Evolutionary conservation across 75 land plant species (phyloP), one percentile per base, ranked within the genome.

Genomic region (Chamaecyparis obtusa): DNA sequence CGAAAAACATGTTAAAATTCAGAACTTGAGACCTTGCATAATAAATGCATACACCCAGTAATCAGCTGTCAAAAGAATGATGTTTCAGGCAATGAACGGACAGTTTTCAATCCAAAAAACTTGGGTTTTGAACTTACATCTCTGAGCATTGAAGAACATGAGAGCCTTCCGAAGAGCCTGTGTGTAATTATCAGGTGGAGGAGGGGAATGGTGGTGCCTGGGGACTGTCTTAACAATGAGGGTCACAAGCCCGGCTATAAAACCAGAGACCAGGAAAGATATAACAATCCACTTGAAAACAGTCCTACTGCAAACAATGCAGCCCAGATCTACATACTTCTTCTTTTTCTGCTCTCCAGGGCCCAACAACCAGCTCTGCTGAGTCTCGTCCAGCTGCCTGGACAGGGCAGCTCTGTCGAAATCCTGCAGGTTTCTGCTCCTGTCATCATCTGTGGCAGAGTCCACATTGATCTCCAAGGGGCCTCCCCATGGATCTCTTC

Each of bases 361-460:
- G 15, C 96, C 97, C 15, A 98, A 88, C 14, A 98, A 90, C 99
- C 99, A 98, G 94, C 99, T 98, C 93, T 98, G 99, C 88, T 98
- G 99, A 46, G 99, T 95, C 96, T 98, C 99, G 86, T 95, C 99
- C 19, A 96, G 91, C 60, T 90, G 93, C 86, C 95, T 86, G n/a
- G 94, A 93, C 30, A 96, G 89, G 0, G 99, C 94, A 15, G 97
- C 97, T 81, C 94, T 76, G 88, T 98, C 99, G 55, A 95, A 87
- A 86, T 98, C 99, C 86, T 89, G 89, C 43, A 94, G 85, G 85
- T 95, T 94, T 56, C 95, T 81, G 93, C 98, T 95, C 87, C 95
- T 91, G 51, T 97, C 99, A 91, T 97, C 98, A 39, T 96, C 92
- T 32, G 95, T 95, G 35, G 96, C 92, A 46, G 94, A 94, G n/a